Percentiles rank a stretch among this genome's conserved stretches.
phyloP scores from a whole-genome alignment of 208 protist genomes.

The Trypanosoma conorhini region DNA sequence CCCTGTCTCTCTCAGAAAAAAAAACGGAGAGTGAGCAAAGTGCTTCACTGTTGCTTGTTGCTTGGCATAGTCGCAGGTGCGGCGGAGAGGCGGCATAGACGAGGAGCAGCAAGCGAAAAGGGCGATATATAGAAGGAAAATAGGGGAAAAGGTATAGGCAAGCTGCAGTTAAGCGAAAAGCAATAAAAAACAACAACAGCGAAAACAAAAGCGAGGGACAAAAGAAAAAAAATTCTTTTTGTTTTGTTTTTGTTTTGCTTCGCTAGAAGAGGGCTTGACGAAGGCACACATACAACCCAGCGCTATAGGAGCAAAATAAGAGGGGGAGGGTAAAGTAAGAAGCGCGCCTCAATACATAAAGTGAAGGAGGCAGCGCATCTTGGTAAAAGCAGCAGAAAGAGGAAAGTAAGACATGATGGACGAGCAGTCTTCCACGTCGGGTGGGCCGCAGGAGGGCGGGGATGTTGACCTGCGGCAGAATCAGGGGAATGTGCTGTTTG shows the following conservation, averaged over 20 bases:
- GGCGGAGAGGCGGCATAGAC: not conserved
- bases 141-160: not conserved
- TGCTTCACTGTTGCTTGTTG: not conserved
- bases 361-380: slow-evolving; percentile 3
- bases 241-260: too few relatives aligned
- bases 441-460: slow-evolving; percentile 15
- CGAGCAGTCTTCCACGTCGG: slow-evolving; percentile 23
- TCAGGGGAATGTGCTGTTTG: slow-evolving; percentile 81
- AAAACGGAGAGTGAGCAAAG: not conserved
- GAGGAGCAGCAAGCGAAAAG: slow-evolving; percentile 4
- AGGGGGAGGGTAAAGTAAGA: slow-evolving; percentile 5
- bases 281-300: too few relatives aligned
- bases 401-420: slow-evolving; percentile 17
- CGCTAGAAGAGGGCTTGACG: too few relatives aligned
- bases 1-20: too few relatives aligned
- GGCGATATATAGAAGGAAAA: not conserved
- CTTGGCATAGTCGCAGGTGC: not conserved
- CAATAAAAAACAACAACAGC: slow-evolving; percentile 6
- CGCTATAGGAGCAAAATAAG: slow-evolving; percentile 3
- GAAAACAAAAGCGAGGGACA: not conserved
- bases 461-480: slow-evolving; percentile 41
- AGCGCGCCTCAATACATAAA: slow-evolving; percentile 4
- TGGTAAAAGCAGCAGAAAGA: slow-evolving; percentile 10
- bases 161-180: slow-evolving; percentile 4
- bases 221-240: not conserved